A percentile compares a stretch with the other conserved stretches of the same genome.
phyloP scores from a whole-genome alignment of 306 rosid genomes.

The Medicago truncatula region MtrunA17r5.0-ANR NC_053046.1:13637001-13637500 shows the following conservation, averaged over 20 bases:
- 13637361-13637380: no score
- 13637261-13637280: no score
- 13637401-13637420: no score
- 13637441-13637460: no score
- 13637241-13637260: not conserved
- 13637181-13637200: slow-evolving; percentile 57
- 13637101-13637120: slow-evolving; percentile 59
- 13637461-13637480: no score
- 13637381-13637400: no score
- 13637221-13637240: slow-evolving; percentile 57
- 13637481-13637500: not conserved
- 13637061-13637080: slow-evolving; percentile 41
- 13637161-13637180: slow-evolving; percentile 40
- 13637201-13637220: slow-evolving; percentile 72
- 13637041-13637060: slow-evolving; percentile 42
- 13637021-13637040: slow-evolving; percentile 56
- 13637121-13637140: slow-evolving; percentile 48
- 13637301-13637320: no score
- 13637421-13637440: no score
- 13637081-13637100: slow-evolving; percentile 59
- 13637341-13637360: no score
- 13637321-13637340: no score
- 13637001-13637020: slow-evolving; percentile 57
- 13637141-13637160: slow-evolving; percentile 21
- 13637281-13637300: no score